Evolutionary conservation across 805 yeast species (phyloP), one percentile per base, ranked within the genome.

Genomic region (Zygoascus tannicola): DNA sequence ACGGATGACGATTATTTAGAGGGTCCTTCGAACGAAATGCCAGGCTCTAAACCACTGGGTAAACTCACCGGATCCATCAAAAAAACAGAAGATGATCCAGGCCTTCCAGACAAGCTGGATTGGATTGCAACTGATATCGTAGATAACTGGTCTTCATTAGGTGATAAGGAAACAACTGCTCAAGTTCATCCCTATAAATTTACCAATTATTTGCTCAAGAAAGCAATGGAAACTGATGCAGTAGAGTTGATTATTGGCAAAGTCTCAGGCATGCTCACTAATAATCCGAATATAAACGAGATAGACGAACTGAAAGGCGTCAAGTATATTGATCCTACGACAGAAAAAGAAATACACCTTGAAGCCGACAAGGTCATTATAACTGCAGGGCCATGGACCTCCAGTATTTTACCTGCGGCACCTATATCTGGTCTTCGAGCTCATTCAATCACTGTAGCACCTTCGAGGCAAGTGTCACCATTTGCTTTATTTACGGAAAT

Each of bases 341-440:
- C 40, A 18, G 32, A 18, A n/a, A 36, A 38, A 32, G 42, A 28
- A 32, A 30, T 45, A 26, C 38, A 44, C 28, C 65, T 87, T 12
- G 58, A 55, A 12, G 92, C 85, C 44, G 85, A 84, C 57, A 80
- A 84, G 54, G 78, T 86, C n/a, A 80, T 90, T 8, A 68, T 92
- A 55, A 70, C 94, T 0, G 84, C 85, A 53, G 98, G 98, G 0
- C 98, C 98, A 10, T 90, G 98, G 98, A 87, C 97, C 2, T 81
- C 95, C 1, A 81, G 80, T 56, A 75, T 90, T 35, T 65, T 90
- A 46, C 94, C 95, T 2, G 87, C 83, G 52, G 88, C 97, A 59
- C 98, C 97, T 22, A 87, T 90, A 10, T 80, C 90, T 2, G 97
- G 97, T 4, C 68, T 90, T 50, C 73, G 97, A 53, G 97, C 97